These are phyloP conservation scores for Angophora floribunda DNA, from an alignment of 345 rosid genomes.

Conservation along the genomic window DNA sequence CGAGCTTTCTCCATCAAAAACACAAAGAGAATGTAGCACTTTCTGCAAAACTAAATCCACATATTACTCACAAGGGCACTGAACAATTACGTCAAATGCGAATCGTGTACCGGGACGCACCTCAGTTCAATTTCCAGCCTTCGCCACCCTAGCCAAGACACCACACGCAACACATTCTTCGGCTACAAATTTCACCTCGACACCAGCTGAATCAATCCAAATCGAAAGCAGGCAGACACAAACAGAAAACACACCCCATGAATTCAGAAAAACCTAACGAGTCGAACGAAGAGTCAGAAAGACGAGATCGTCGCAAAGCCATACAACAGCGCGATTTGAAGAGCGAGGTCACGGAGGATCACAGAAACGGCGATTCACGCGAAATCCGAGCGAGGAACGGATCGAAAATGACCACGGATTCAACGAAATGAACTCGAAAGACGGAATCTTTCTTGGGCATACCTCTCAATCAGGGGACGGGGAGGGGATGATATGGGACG, in stretches of 20 bases:
- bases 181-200: background rate
- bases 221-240: background rate
- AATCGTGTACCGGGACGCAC: background rate
- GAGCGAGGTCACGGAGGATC: background rate
- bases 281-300: background rate
- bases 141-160: background rate
- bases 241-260: background rate
- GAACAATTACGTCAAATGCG: background rate
- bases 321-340: background rate
- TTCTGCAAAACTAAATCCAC: background rate
- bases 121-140: background rate
- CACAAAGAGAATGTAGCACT: background rate
- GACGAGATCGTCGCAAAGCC: background rate
- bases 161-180: background rate
- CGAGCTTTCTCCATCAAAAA: background rate
- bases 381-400: background rate
- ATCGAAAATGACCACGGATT: background rate
- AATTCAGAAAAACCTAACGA: background rate
- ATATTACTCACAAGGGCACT: background rate
- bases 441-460: background rate
- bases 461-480: background rate
- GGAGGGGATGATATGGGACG: background rate
- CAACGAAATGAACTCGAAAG: background rate
- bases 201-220: background rate
- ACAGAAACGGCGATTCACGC: background rate